Base-by-base conservation (phyloP, 805 yeast species). In the Candida caryicola region DNA sequence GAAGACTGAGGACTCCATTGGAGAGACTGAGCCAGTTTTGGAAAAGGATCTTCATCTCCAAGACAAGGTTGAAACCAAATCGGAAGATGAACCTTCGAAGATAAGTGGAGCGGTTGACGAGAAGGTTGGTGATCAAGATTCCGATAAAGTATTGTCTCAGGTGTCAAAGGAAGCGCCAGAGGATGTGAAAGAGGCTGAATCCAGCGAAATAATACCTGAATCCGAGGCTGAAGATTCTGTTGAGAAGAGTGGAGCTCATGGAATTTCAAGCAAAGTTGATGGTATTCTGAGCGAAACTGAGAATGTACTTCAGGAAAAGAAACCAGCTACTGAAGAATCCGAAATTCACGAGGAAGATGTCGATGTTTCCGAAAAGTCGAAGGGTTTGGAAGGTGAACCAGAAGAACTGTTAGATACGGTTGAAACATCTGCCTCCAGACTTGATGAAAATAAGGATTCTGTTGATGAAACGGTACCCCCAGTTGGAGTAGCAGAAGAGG, bases 131-230 rank as follows among this genome's bases (percentile, higher is more conserved):
- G n/a, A n/a, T 15, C 7, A 12, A 5, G 31, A 7, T 18, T 14
- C 13, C 5, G 17, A 28, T 14, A 12, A 5, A 28, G 17, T 14
- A 13, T 5, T 18, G n/a, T n/a, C n/a, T n/a, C n/a, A n/a, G n/a
- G n/a, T n/a, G n/a, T n/a, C n/a, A n/a, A n/a, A n/a, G n/a, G n/a
- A n/a, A n/a, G n/a, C n/a, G n/a, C n/a, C n/a, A n/a, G n/a, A n/a
- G 25, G 47, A 39, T 16, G 34, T 26, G 29, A 39, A 28, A 25
- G 29, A 26, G 23, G 33, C 12, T 21, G 29, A 17, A 29, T 5
- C 31, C 12, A 28, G 28, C 17, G 37, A 34, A 13, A 17, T 23
- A 7, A 9, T 21, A 8, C 31, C 37, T 23, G 30, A 32, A 17
- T 29, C 26, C 26, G 29, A 38, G 34, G 4, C 18, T 19, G 33